Evolutionary conservation across 306 rosid genomes (phyloP).

Genomic region (Quercus dentata): DNA sequence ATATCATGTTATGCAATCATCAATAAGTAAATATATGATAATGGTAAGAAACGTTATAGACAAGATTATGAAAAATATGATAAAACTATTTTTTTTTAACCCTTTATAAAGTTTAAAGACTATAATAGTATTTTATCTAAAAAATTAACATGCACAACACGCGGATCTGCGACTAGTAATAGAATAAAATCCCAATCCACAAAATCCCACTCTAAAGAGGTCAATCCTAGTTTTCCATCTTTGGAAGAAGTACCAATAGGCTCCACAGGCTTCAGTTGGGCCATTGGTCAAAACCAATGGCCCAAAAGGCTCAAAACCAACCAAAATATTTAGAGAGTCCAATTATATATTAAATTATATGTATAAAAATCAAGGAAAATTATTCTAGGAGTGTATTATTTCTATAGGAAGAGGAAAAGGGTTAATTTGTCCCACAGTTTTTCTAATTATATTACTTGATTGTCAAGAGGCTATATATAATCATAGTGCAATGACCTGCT

Average conservation of each 20-base stretch:
- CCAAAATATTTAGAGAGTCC: background rate
- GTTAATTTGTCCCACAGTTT: background rate
- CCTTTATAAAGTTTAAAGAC: too few species aligned
- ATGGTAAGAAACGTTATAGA: too few species aligned
- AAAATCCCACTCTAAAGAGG: too few species aligned
- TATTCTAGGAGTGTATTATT: background rate
- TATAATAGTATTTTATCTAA: accelerated
- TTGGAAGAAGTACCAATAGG: too few species aligned
- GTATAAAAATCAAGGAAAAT: background rate
- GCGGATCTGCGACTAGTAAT: accelerated
- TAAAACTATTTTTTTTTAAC: too few species aligned
- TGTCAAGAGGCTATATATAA: background rate
- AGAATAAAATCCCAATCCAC: too few species aligned
- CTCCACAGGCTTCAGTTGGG: background rate
- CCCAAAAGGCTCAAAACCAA: background rate
- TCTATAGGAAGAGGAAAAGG: background rate
- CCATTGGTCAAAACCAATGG: too few species aligned
- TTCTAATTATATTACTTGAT: background rate
- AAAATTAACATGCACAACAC: too few species aligned
- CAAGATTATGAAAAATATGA: too few species aligned
- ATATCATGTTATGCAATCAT: too few species aligned
- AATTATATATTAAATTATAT: background rate
- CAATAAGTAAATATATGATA: too few species aligned
- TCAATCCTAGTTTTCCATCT: too few species aligned
- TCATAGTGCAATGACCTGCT: background rate